phyloP scores from a whole-genome alignment of 805 yeast species.

The Nakazawaea siamensis region DNA sequence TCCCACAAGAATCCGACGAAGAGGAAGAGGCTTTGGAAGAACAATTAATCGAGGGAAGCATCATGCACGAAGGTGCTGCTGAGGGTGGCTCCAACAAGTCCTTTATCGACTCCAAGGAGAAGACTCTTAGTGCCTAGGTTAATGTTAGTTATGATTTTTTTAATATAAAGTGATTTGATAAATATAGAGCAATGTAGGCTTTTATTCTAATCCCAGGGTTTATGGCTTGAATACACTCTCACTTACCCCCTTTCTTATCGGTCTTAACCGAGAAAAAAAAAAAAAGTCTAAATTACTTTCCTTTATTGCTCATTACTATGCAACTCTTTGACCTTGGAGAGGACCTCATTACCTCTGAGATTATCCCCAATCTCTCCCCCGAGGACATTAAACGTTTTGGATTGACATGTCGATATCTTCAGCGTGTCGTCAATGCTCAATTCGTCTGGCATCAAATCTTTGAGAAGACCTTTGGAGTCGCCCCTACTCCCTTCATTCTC shows the following conservation, averaged over 20 bases:
- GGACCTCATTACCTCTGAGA: slow-evolving; percentile 30
- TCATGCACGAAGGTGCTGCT: slow-evolving; percentile 7
- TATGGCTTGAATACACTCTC: too few species aligned
- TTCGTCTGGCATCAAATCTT: slow-evolving; percentile 37
- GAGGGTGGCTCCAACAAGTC: slow-evolving; percentile 3
- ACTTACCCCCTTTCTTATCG: too few species aligned
- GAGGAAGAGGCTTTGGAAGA: slow-evolving; percentile 36
- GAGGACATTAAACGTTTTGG: slow-evolving; percentile 33
- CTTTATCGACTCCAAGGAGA: background rate
- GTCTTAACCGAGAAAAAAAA: too few species aligned
- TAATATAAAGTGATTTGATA: background rate
- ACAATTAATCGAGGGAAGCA: slow-evolving; percentile 11
- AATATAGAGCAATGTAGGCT: background rate
- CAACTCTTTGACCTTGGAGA: slow-evolving; percentile 19
- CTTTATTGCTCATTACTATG: background rate
- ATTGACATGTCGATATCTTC: slow-evolving; percentile 28
- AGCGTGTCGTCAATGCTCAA: slow-evolving; percentile 27
- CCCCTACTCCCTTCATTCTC: slow-evolving; percentile 31
- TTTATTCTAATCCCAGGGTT: too few species aligned
- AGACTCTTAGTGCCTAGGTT: background rate
- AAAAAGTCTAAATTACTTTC: background rate
- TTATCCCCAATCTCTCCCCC: slow-evolving; percentile 25
- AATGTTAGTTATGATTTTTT: background rate
- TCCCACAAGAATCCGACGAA: slow-evolving; percentile 43
- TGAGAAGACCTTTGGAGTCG: slow-evolving; percentile 34